Conservation (phyloP, 495 filamentous ascomycete species). For the Apodospora peruviana region DNA sequence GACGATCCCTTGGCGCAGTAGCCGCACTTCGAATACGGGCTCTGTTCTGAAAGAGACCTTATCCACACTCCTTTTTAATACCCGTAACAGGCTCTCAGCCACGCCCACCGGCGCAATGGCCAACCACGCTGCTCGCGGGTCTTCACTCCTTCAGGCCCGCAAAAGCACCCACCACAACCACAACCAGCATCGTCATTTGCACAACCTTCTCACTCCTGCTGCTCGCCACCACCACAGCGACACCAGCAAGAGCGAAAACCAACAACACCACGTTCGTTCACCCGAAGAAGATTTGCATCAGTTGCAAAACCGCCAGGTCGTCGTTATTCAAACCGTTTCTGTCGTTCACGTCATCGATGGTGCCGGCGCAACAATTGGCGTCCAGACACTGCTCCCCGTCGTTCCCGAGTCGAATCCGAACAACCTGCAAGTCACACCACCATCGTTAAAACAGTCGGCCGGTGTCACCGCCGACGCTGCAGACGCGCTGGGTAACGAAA, state of each 20-base stretch:
- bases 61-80: background rate
- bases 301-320: conserved; percentile 29
- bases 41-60: conserved; percentile 3
- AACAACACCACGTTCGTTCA: conserved; percentile 31
- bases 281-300: conserved; percentile 21
- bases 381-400: conserved; percentile 33
- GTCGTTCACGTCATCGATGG: conserved; percentile 46
- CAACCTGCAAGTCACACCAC: conserved; percentile 14
- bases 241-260: conserved; percentile 13
- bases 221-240: conserved; percentile 20
- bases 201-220: too few relatives aligned
- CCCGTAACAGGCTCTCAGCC: background rate
- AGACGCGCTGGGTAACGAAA: conserved; percentile 8
- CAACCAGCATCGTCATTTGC: conserved; percentile 26
- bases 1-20: conserved; percentile 4
- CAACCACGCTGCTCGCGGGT: conserved; percentile 41
- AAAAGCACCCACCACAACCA: conserved; percentile 20
- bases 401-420: conserved; percentile 14
- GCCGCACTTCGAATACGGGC: conserved; percentile 23
- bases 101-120: conserved; percentile 33
- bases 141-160: conserved; percentile 52
- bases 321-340: conserved; percentile 43
- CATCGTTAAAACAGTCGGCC: conserved; percentile 7
- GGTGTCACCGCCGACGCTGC: conserved; percentile 17
- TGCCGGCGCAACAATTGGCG: conserved; percentile 33